Conservation (phyloP, 768 basidiomycete species). For the Naganishia onofrii region DNA sequence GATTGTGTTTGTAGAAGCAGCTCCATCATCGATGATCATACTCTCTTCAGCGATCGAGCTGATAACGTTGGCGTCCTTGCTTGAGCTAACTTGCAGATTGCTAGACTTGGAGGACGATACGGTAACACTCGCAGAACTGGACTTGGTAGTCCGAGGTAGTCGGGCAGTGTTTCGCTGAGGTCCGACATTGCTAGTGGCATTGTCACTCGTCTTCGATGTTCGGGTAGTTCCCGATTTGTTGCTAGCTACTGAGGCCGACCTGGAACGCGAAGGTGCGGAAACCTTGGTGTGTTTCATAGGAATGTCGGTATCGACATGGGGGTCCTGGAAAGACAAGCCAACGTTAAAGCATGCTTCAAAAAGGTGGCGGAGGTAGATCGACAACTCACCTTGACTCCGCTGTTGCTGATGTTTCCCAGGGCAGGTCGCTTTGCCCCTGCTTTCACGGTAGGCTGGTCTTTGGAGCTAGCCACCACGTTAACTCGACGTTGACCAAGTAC, state of each 20-base stretch:
- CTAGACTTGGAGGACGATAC: conserved; percentile 36
- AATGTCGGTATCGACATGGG: conserved; percentile 55
- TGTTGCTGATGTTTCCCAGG: conserved; percentile 75
- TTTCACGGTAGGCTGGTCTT: conserved; percentile 56
- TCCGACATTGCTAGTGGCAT: conserved; percentile 47
- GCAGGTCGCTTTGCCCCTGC: conserved; percentile 65
- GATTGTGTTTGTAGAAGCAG: conserved; percentile 42
- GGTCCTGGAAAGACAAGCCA: conserved; percentile 54
- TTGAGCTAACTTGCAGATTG: conserved; percentile 38
- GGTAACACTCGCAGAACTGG: conserved; percentile 23
- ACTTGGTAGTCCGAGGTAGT: conserved; percentile 20
- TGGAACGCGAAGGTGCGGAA: conserved; percentile 60
- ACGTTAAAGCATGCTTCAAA: conserved; percentile 40
- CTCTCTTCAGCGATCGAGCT: conserved; percentile 33
- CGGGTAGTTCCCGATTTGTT: conserved; percentile 34
- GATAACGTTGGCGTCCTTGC: conserved; percentile 32
- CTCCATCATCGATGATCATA: conserved; percentile 34
- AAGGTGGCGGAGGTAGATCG: conserved; percentile 23
- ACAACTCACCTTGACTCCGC: conserved; percentile 61
- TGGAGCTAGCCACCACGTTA: conserved; percentile 5
- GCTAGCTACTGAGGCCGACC: conserved; percentile 66
- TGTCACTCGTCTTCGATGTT: conserved; percentile 15
- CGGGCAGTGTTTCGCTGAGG: conserved; percentile 11
- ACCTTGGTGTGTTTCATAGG: conserved; percentile 60
- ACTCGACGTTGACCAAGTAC: conserved; percentile 6